A percentile compares a stretch with the other conserved stretches of the same genome.
These are phyloP conservation scores for Gleditsia sinensis DNA, from an alignment of 306 rosid species.

Conservation along the genomic window DNA sequence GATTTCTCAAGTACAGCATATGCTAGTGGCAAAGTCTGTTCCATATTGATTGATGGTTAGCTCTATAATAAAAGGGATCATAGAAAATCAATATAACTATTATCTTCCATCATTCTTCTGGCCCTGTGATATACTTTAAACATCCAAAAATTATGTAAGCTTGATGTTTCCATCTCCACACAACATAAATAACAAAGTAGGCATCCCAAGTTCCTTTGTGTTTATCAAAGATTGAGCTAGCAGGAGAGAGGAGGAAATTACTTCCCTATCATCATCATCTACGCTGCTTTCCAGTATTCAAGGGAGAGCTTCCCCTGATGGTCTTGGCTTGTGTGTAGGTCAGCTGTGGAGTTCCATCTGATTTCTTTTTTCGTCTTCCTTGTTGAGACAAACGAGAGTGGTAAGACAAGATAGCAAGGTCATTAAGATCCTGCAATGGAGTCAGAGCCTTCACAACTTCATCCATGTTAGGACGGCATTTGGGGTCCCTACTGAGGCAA, in stretches of 20 bases:
- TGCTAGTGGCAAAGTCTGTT: slow-evolving; percentile 48
- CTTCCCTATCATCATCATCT: slow-evolving; percentile 33
- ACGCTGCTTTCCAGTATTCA: slow-evolving; percentile 68
- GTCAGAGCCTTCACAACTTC: slow-evolving; percentile 75
- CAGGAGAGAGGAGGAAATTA: slow-evolving; percentile 26
- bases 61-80: slow-evolving; percentile 39
- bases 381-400: slow-evolving; percentile 79
- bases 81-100: slow-evolving; percentile 48
- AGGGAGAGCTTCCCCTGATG: slow-evolving; percentile 69
- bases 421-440: slow-evolving; percentile 77
- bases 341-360: slow-evolving; percentile 61
- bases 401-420: slow-evolving; percentile 70
- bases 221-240: slow-evolving; percentile 40
- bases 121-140: slow-evolving; percentile 45
- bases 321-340: slow-evolving; percentile 64
- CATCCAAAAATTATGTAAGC: slow-evolving; percentile 58
- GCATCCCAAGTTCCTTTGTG: slow-evolving; percentile 36
- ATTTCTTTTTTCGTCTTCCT: slow-evolving; percentile 77
- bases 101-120: slow-evolving; percentile 51
- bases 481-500: slow-evolving; percentile 83
- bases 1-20: slow-evolving; percentile 54
- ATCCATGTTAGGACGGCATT: slow-evolving; percentile 84
- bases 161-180: slow-evolving; percentile 50
- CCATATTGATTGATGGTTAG: slow-evolving; percentile 54
- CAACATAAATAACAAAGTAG: slow-evolving; percentile 41